phyloP scores from a whole-genome alignment of 352 stramenopile genomes.

The Globisporangium splendens region DNA sequence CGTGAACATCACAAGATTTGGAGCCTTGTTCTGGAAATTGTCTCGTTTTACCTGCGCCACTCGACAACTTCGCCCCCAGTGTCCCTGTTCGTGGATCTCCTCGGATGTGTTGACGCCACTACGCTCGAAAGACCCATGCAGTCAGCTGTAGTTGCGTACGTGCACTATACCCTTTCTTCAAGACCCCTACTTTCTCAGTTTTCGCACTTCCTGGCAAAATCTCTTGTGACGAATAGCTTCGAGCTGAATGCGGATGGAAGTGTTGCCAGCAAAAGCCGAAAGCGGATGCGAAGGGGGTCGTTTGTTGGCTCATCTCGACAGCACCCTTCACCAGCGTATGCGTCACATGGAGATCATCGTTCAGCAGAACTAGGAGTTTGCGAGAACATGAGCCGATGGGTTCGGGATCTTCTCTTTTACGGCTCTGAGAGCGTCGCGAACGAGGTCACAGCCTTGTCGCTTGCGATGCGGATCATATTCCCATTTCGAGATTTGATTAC shows the following conservation, averaged over 20 bases:
- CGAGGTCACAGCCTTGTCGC: slow-evolving; percentile 28
- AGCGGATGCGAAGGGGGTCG: slow-evolving; percentile 8
- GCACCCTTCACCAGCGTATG: neutral
- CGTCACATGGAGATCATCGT: neutral
- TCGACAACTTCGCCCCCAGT: slow-evolving; percentile 2
- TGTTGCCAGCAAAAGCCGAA: slow-evolving; percentile 14
- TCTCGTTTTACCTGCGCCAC: slow-evolving; percentile 9
- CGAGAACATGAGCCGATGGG: slow-evolving; percentile 36
- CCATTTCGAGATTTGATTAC: slow-evolving; percentile 43
- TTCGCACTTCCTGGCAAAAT: slow-evolving; percentile 11
- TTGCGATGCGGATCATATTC: slow-evolving; percentile 39
- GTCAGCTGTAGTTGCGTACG: slow-evolving; percentile 4
- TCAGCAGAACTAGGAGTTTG: slow-evolving; percentile 12
- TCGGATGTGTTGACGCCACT: slow-evolving; percentile 12
- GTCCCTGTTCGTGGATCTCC: slow-evolving; percentile 7
- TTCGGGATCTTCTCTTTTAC: slow-evolving; percentile 43
- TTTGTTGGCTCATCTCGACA: slow-evolving; percentile 7
- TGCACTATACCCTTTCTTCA: slow-evolving; percentile 15
- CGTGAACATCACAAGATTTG: slow-evolving; percentile 3
- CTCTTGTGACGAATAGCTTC: slow-evolving; percentile 15
- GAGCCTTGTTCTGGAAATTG: slow-evolving; percentile 8
- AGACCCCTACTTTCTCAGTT: slow-evolving; percentile 13
- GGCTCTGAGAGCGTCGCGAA: slow-evolving; percentile 22
- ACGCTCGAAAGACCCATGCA: neutral
- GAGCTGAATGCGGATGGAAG: slow-evolving; percentile 11